These are phyloP conservation scores for Penicillium longicatenatum DNA, from an alignment of 495 filamentous ascomycete genomes.

Conservation along the genomic window DNA sequence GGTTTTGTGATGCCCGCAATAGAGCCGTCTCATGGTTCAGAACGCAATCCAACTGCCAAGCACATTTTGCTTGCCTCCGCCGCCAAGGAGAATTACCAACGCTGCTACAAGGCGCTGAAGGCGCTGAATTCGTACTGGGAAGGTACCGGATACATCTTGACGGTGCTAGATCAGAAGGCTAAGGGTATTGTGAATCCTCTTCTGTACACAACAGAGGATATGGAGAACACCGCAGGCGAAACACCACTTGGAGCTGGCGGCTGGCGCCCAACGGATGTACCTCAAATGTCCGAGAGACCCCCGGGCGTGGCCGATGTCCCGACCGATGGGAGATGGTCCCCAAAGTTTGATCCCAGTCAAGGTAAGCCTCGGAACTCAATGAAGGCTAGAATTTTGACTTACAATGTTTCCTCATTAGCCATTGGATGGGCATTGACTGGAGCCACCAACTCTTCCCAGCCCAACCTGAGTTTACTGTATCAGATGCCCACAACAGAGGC, in stretches of 20 bases:
- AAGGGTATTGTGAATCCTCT: constrained; percentile 82
- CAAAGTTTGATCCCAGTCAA: constrained; percentile 54
- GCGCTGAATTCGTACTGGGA: constrained; percentile 79
- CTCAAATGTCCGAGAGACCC: constrained; percentile 23
- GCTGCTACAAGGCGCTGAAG: constrained; percentile 78
- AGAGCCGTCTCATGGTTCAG: constrained; percentile 34
- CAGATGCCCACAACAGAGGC: constrained; percentile 48
- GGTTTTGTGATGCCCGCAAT: constrained; percentile 45
- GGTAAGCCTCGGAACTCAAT: constrained; percentile 39
- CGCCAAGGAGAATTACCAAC: constrained; percentile 77
- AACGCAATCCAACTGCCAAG: constrained; percentile 58
- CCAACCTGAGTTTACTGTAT: constrained; percentile 74
- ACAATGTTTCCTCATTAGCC: constrained; percentile 41
- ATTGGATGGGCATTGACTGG: constrained; percentile 80
- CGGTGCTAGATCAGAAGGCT: constrained; percentile 81
- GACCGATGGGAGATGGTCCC: constrained; percentile 40
- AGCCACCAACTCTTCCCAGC: constrained; percentile 78
- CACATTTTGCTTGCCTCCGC: constrained; percentile 73
- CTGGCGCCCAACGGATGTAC: constrained; percentile 39
- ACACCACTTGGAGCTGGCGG: constrained; percentile 42
- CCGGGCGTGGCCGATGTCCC: constrained; percentile 29
- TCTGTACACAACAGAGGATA: constrained; percentile 75
- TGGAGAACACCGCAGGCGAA: constrained; percentile 59
- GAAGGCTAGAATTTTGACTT: constrained; percentile 24
- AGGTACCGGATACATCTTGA: constrained; percentile 83